phyloP scores from a whole-genome alignment of 192 early-diverging fungal genomes.

The Entomortierella beljakovae region DNA sequence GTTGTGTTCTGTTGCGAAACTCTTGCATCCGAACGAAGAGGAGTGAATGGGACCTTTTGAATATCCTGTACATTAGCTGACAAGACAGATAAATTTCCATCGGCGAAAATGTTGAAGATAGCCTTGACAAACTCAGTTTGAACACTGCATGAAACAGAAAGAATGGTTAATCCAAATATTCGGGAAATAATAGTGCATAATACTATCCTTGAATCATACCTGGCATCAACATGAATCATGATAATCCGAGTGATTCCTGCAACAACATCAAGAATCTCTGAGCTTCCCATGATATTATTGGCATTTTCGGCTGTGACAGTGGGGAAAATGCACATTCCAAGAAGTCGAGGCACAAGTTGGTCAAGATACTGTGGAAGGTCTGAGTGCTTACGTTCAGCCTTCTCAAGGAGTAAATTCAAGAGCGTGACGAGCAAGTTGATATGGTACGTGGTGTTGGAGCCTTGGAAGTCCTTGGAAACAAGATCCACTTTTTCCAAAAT shows the following conservation, averaged over 20 bases:
- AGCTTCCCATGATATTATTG: conserved; percentile 32
- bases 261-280: conserved; percentile 53
- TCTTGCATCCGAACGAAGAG: conserved; percentile 18
- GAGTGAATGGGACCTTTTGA: conserved; percentile 30
- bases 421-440: conserved; percentile 60
- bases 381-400: conserved; percentile 40
- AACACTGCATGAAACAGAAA: conserved; percentile 14
- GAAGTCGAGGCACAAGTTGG: conserved; percentile 51
- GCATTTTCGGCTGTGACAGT: conserved; percentile 38
- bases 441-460: conserved; percentile 56
- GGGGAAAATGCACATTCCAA: conserved; percentile 56
- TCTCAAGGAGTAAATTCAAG: conserved; percentile 52
- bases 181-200: neutral
- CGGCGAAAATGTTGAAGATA: conserved; percentile 59
- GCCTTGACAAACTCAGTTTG: conserved; percentile 57
- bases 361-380: conserved; percentile 58
- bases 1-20: conserved; percentile 45
- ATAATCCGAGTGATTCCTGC: conserved; percentile 56
- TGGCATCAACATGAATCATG: conserved; percentile 55
- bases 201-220: conserved; percentile 56
- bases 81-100: conserved; percentile 49
- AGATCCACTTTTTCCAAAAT: conserved; percentile 66
- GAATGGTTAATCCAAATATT: neutral
- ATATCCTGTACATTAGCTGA: conserved; percentile 4
- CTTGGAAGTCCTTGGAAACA: conserved; percentile 27